Percentiles rank a stretch among this genome's conserved stretches.
These are phyloP conservation scores for Remersonia thermophila DNA, from an alignment of 2,329 filamentous ascomycete genomes.

Conservation along the genomic window DNA sequence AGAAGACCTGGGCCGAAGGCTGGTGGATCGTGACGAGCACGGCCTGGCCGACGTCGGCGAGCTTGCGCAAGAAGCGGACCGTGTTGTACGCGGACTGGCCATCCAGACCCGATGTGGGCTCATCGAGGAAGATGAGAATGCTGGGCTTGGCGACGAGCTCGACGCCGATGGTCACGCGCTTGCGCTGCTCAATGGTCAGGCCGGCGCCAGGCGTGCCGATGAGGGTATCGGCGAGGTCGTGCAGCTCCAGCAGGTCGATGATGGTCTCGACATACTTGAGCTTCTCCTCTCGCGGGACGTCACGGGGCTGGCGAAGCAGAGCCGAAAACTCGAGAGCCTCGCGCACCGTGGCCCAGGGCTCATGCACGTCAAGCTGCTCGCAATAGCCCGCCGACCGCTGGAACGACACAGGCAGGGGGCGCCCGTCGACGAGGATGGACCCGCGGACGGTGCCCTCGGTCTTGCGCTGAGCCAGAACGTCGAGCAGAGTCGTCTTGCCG, in stretches of 20 bases:
- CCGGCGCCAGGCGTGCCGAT: conserved; percentile 39
- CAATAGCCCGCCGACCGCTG: conserved; percentile 70
- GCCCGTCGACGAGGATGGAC: conserved; percentile 65
- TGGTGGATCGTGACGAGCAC: conserved; percentile 61
- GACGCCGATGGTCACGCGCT: conserved; percentile 47
- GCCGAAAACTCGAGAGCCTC: conserved; percentile 68
- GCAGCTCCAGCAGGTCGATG: conserved; percentile 48
- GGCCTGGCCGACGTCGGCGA: conserved; percentile 54
- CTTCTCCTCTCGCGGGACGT: conserved; percentile 54
- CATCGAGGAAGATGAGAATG: conserved; percentile 48
- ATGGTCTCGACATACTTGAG: conserved; percentile 66
- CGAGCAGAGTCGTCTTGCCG: conserved; percentile 75
- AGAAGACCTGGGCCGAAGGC: conserved; percentile 53
- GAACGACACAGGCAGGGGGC: conserved; percentile 58
- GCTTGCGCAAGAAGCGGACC: conserved; percentile 52
- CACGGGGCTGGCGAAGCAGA: conserved; percentile 56
- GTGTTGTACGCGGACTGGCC: conserved; percentile 56
- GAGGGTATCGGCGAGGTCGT: conserved; percentile 35
- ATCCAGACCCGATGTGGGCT: conserved; percentile 54
- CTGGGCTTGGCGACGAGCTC: conserved; percentile 50
- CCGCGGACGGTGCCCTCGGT: conserved; percentile 66
- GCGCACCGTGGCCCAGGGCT: conserved; percentile 59
- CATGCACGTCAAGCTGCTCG: conserved; percentile 70
- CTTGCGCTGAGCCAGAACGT: conserved; percentile 68
- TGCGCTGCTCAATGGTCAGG: conserved; percentile 40